Conservation (phyloP, 176 grass and related monocot species). For the Musa troglodytarum region DNA sequence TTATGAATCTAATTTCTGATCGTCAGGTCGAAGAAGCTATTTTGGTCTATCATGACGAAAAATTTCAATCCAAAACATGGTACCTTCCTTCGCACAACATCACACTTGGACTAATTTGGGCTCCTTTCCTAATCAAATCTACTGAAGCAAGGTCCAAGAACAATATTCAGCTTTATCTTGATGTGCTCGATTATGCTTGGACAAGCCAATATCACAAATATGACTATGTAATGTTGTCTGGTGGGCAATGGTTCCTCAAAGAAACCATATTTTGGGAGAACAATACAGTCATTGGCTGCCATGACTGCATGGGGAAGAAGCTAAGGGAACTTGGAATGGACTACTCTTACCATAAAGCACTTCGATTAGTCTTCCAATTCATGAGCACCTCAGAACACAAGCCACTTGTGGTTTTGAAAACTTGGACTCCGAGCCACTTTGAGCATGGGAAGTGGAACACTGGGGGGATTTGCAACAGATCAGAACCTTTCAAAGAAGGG, state of each 20-base stretch:
- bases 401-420: constrained; percentile 61
- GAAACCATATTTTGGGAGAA: constrained; percentile 59
- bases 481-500: constrained; percentile 57
- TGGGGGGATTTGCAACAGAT: constrained; percentile 48
- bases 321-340: constrained; percentile 60
- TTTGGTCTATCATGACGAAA: constrained; percentile 6
- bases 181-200: constrained; percentile 62
- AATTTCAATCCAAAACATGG: constrained; percentile 13
- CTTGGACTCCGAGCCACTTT: constrained; percentile 83
- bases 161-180: constrained; percentile 69
- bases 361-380: constrained; percentile 53
- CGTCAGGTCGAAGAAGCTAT: constrained; percentile 14
- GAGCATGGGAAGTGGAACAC: constrained; percentile 76
- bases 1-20: neutral
- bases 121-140: constrained; percentile 67
- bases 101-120: constrained; percentile 63
- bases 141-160: constrained; percentile 49
- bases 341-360: constrained; percentile 48
- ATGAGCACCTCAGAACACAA: constrained; percentile 36
- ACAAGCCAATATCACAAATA: constrained; percentile 49
- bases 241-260: constrained; percentile 95
- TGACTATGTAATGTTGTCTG: constrained; percentile 69
- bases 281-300: constrained; percentile 52
- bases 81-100: constrained; percentile 61
- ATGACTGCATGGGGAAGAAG: constrained; percentile 53